Evolutionary conservation across 805 yeast genomes (phyloP), one percentile per base, ranked within the genome.

Genomic region (Naumovozyma castellii): DNA sequence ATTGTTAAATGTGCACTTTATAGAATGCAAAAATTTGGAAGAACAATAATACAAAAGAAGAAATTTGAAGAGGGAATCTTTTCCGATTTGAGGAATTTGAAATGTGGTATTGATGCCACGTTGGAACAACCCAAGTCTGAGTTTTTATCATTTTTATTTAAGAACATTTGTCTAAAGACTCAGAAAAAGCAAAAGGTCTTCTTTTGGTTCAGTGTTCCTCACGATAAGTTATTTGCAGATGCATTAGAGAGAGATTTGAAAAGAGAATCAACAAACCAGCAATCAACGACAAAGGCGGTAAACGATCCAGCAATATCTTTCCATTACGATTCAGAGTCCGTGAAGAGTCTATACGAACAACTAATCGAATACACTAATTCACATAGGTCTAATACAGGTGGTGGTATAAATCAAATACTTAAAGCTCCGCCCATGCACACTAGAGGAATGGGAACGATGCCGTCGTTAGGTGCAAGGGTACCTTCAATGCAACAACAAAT

Each of bases 121-220:
- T 66, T 90, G 42, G 97, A 90, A 58, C 76, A 75, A 35, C 95
- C 97, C 13, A 78, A 84, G 56, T 84, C 95, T 0, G 79, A 78
- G 28, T 87, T 90, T 57, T 68, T 90, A 43, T 83, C 81, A 46
- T 87, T 90, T 53, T 66, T 90, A 19, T 86, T 83, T 63, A 83
- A 80, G 54, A 84, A 90, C 57, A 78, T 80, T 47, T 90, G 97
- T 57, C 68, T 90, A 18, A 72, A 95, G 51, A 90, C 98, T 0
- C 97, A 90, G 54, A 90, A 90, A 71, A 90, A 92, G 55, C 98
- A 90, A 59, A 90, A 92, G 56, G 97, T 90, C 33, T 90, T 90
- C 58, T 86, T 82, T 61, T 92, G 97, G 97, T 87, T 84, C 59
- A 82, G 88, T 55, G 97, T 92, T 8, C 92, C 92, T 18, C 97